Evolutionary conservation across 108 stramenopile species (phyloP).

Genomic region (Cyclotella sp.): DNA sequence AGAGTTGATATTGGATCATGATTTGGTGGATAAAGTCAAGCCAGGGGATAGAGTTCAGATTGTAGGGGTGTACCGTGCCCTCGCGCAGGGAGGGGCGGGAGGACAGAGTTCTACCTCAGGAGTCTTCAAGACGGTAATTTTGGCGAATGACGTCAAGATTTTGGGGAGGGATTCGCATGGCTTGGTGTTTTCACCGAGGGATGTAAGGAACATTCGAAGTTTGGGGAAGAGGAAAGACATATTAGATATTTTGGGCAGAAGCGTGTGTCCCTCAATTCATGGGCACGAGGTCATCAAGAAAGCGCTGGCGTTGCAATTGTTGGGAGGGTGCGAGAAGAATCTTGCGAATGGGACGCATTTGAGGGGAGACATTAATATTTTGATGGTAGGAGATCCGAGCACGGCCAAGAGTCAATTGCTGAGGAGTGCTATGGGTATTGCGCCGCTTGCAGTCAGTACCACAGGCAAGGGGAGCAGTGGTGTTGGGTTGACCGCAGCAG

Average conservation of each 20-base stretch:
- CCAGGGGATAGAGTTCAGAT: slow-evolving; percentile 97
- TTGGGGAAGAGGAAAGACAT: slow-evolving; percentile 84
- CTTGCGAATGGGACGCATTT: slow-evolving; percentile 97
- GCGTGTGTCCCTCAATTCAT: slow-evolving; percentile 96
- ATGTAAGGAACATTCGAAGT: slow-evolving; percentile 83
- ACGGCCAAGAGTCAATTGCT: slow-evolving; percentile 99
- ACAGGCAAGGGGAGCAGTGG: slow-evolving; percentile 97
- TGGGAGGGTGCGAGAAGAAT: slow-evolving; percentile 96
- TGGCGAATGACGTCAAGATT: slow-evolving; percentile 94
- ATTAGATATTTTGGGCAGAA: slow-evolving; percentile 81
- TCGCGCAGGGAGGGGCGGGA: slow-evolving; percentile 62
- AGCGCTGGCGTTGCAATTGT: slow-evolving; percentile 92
- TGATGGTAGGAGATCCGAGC: slow-evolving; percentile 99
- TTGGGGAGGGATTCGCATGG: slow-evolving; percentile 88
- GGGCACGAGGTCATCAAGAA: slow-evolving; percentile 98
- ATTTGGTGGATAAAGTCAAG: slow-evolving; percentile 94
- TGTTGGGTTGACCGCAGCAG: slow-evolving; percentile 99
- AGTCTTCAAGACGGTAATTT: slow-evolving; percentile 93
- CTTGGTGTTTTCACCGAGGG: slow-evolving; percentile 75
- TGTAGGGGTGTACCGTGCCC: slow-evolving; percentile 92
- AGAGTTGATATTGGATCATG: slow-evolving; percentile 92
- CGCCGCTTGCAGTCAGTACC: slow-evolving; percentile 92
- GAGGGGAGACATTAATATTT: slow-evolving; percentile 98
- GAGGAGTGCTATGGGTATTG: slow-evolving; percentile 94
- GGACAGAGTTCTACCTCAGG: slow-evolving; percentile 68